Conservation (phyloP, 768 basidiomycete genomes). For the Tylopilus plumbeoviolaceoides region DNA sequence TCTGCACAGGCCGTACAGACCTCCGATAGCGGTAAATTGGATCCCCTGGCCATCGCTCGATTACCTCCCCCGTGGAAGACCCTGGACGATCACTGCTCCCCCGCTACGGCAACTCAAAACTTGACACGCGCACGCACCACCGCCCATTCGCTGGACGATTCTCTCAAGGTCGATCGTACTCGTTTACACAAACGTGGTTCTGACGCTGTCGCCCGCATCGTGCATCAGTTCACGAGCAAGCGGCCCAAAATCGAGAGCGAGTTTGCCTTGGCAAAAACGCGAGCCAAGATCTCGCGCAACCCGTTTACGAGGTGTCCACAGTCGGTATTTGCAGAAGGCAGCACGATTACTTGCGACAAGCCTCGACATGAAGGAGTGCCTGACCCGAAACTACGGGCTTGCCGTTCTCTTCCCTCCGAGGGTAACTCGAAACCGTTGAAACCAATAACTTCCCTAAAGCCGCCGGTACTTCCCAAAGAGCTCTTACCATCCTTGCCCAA, state of each 20-base stretch:
- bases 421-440: conserved; percentile 17
- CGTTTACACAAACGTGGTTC: conserved; percentile 26
- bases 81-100: neutral
- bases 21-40: conserved; percentile 5
- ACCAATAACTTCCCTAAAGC: conserved; percentile 29
- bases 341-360: neutral
- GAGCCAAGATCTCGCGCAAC: conserved; percentile 8
- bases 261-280: conserved; percentile 15
- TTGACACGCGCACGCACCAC: neutral
- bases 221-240: conserved; percentile 20
- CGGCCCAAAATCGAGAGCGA: conserved; percentile 20
- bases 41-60: conserved; percentile 27
- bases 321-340: conserved; percentile 20
- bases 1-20: conserved; percentile 18
- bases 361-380: neutral
- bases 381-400: conserved; percentile 1
- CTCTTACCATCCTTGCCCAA: conserved; percentile 10
- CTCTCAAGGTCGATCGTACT: conserved; percentile 19
- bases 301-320: conserved; percentile 17
- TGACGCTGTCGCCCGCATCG: conserved; percentile 17
- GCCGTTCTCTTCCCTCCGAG: conserved; percentile 8
- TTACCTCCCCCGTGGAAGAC: conserved; percentile 25
- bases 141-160: conserved; percentile 3
- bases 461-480: conserved; percentile 28
- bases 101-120: neutral